phyloP scores from a whole-genome alignment of 2,329 filamentous ascomycete species.

The Monosporascus sp. region DNA sequence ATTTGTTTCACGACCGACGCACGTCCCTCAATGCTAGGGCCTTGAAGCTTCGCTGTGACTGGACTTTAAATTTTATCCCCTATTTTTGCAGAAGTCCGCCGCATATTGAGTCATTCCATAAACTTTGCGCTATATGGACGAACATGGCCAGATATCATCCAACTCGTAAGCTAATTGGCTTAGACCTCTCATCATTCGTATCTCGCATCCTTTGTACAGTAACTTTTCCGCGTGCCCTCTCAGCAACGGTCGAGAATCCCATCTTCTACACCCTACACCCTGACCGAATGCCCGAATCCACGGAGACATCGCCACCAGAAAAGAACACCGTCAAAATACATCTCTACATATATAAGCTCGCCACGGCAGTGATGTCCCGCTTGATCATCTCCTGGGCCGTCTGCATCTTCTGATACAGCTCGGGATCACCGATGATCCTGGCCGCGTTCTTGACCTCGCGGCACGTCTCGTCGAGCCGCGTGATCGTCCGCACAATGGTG shows the following conservation, averaged over 20 bases:
- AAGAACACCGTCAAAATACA: not conserved
- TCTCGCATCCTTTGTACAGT: not conserved
- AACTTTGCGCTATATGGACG: too few relatives aligned
- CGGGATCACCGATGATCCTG: constrained; percentile 88
- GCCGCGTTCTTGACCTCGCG: constrained; percentile 97
- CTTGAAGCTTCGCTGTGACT: too few relatives aligned
- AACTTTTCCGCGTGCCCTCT: not conserved
- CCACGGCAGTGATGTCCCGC: constrained; percentile 86
- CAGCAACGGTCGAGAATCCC: not conserved
- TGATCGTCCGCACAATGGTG: constrained; percentile 94
- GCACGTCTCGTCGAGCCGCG: constrained; percentile 89
- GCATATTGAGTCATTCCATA: too few relatives aligned
- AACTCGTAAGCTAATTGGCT: too few relatives aligned
- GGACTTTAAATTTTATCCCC: too few relatives aligned
- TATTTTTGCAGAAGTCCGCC: too few relatives aligned
- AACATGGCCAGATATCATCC: too few relatives aligned
- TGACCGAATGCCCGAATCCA: not conserved
- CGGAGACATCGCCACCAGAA: not conserved
- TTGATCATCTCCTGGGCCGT: constrained; percentile 97
- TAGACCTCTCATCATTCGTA: not conserved
- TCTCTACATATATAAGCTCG: constrained; percentile 76
- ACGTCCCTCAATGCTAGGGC: too few relatives aligned
- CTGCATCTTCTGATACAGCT: constrained; percentile 94
- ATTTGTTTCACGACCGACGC: too few relatives aligned
- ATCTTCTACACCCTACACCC: not conserved